A percentile compares a stretch with the other conserved stretches of the same genome.
These are phyloP conservation scores for Vicia villosa DNA, from an alignment of 306 rosid species.

Conservation along the genomic window DNA sequence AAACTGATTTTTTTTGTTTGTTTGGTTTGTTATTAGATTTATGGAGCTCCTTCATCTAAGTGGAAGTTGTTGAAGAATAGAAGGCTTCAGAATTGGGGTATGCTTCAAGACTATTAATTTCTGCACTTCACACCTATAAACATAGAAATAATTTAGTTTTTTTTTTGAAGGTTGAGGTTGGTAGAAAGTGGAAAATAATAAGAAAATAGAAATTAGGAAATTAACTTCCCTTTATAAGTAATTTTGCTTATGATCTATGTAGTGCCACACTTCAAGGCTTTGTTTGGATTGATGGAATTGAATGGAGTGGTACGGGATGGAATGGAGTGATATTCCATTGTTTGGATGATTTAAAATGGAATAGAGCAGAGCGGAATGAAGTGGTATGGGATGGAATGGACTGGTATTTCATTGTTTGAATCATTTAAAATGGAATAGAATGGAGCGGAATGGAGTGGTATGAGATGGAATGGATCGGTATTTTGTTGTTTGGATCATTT, in stretches of 20 bases:
- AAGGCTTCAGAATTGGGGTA: slow-evolving; percentile 96
- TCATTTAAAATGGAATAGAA: too few relatives aligned
- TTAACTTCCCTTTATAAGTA: neutral
- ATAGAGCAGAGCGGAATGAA: too few relatives aligned
- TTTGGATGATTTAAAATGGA: too few relatives aligned
- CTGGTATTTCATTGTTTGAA: too few relatives aligned
- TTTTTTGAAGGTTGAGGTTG: neutral
- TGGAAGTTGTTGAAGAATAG: slow-evolving; percentile 87
- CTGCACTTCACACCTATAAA: neutral
- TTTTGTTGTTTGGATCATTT: too few relatives aligned
- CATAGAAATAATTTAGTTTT: neutral
- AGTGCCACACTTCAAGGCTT: too few relatives aligned
- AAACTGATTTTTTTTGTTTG: neutral
- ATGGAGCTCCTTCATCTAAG: slow-evolving; percentile 68
- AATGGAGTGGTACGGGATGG: too few relatives aligned
- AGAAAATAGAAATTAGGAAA: neutral
- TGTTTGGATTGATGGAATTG: too few relatives aligned
- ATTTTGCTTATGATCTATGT: neutral
- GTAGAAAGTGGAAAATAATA: slow-evolving; percentile 26
- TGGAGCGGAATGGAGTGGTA: too few relatives aligned
- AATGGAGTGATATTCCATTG: too few relatives aligned
- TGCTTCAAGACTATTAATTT: slow-evolving; percentile 3
- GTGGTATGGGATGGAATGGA: too few relatives aligned
- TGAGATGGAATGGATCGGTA: too few relatives aligned
- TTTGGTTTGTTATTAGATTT: slow-evolving; percentile 54